A percentile compares a stretch with the other conserved stretches of the same genome.
Conservation (phyloP, 176 grass and related monocot species). For the Pontederia paniculata region DNA sequence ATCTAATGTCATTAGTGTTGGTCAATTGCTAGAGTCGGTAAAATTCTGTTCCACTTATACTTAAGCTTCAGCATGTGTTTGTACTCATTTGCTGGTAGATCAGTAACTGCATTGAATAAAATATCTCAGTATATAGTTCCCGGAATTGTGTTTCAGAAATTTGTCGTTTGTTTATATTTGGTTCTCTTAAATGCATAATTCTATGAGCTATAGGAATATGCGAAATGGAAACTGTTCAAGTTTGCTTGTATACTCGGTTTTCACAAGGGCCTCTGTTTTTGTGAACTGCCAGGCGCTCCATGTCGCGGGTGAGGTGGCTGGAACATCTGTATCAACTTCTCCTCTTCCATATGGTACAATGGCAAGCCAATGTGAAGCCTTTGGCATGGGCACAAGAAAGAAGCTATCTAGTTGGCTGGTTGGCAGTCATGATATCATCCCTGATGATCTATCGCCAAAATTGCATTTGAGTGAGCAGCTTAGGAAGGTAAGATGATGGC, state of each 20-base stretch:
- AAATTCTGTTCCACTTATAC: neutral
- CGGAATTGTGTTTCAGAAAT: too few relatives aligned
- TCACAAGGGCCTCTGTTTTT: neutral
- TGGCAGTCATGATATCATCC: constrained; percentile 44
- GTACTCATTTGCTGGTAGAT: too few relatives aligned
- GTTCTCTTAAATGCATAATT: neutral
- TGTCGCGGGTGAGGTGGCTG: constrained; percentile 88
- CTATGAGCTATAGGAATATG: neutral
- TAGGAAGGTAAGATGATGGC: constrained; percentile 34
- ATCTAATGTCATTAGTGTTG: constrained; percentile 76
- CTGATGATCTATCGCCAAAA: constrained; percentile 35
- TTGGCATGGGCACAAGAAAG: constrained; percentile 76
- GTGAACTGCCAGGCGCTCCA: constrained; percentile 61
- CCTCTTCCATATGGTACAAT: constrained; percentile 82
- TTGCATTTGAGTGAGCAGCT: constrained; percentile 25
- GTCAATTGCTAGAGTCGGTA: constrained; percentile 89
- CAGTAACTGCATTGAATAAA: neutral
- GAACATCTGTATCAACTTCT: constrained; percentile 84
- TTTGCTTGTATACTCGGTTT: neutral
- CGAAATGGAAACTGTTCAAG: too few relatives aligned
- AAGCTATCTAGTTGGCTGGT: constrained; percentile 96
- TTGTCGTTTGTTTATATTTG: constrained; percentile 2
- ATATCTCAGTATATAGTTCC: neutral
- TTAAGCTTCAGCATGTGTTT: neutral
- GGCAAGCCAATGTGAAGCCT: constrained; percentile 90